A percentile compares a stretch with the other conserved stretches of the same genome.
phyloP scores from a whole-genome alignment of 805 yeast species.

The Blastobotrys mokoenaii region DNA sequence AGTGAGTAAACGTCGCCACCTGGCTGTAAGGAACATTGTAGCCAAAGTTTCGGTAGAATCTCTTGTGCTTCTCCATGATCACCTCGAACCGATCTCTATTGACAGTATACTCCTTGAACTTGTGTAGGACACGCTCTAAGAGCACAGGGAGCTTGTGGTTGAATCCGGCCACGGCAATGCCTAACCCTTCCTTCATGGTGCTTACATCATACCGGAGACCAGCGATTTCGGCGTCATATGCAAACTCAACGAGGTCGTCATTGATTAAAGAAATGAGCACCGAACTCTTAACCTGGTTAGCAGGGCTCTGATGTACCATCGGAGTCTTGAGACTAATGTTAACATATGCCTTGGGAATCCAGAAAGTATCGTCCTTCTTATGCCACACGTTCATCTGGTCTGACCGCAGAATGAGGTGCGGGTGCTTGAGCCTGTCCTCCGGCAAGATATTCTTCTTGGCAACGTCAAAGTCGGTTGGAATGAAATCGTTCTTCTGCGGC shows the following conservation, averaged over 20 bases:
- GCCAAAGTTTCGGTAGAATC: slow-evolving; percentile 60
- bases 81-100: slow-evolving; percentile 54
- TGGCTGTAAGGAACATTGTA: slow-evolving; percentile 73
- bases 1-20: slow-evolving; percentile 52
- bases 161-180: slow-evolving; percentile 65
- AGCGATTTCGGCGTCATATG: slow-evolving; percentile 80
- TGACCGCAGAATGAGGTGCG: slow-evolving; percentile 49
- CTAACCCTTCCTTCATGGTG: slow-evolving; percentile 61
- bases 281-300: slow-evolving; percentile 47
- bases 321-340: slow-evolving; percentile 58
- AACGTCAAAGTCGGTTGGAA: slow-evolving; percentile 71
- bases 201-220: slow-evolving; percentile 55
- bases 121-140: slow-evolving; percentile 49
- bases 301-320: slow-evolving; percentile 48
- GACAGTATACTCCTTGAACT: slow-evolving; percentile 43
- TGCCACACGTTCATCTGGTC: slow-evolving; percentile 63
- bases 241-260: slow-evolving; percentile 65
- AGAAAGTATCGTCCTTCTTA: slow-evolving; percentile 81
- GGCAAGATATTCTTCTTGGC: slow-evolving; percentile 30
- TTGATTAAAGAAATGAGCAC: slow-evolving; percentile 63
- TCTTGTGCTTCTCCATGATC: slow-evolving; percentile 52
- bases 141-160: slow-evolving; percentile 69
- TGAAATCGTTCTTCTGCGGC: slow-evolving; percentile 71
- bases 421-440: slow-evolving; percentile 42
- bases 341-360: slow-evolving; percentile 79